Evolutionary conservation across 176 grass and related monocot genomes (phyloP), one percentile per base, ranked within the genome.

Genomic region (Elaeis guineensis): DNA sequence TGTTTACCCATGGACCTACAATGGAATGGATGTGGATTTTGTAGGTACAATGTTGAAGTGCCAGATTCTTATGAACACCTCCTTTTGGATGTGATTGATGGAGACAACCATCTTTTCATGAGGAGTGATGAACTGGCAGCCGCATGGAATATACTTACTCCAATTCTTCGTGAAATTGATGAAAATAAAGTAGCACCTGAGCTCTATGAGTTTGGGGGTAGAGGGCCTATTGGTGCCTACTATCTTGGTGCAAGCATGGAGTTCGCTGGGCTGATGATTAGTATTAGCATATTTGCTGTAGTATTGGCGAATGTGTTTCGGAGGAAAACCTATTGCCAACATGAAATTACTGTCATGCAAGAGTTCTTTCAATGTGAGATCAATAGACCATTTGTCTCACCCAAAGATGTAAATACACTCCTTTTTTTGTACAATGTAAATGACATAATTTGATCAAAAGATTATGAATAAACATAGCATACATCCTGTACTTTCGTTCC

Each of bases 11-110:
- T 44, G 35, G 6, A 44, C 8, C 9, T 44, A 44, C 11, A 44
- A 44, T 44, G 1, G 16, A 65, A 29, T 68, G 63, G 29, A 63
- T 48, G 4, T 5, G 44, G 61, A 39, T 59, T 78, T 63, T 64
- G 8, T 58, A 95, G 91, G 83, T 96, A 96, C 54, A 50, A 80
- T 26, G 78, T 86, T 23, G 91, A 90, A 60, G 50, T 96, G 39
- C 91, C 91, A 52, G 86, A 85, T 78, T 96, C 91, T 8, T 96
- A 96, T 21, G 91, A 96, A 68, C 91, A 96, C 75, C 86, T 96
- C 64, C 80, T 96, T 9, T 54, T 90, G 67, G 91, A 90, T 54
- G 91, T 90, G 52, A 30, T 96, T 25, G 91, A 96, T 62, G 91
- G 91, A 59, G 86, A 96, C 62, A 95, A 32, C 50, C 91, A 95